Conservation (phyloP, 2,329 filamentous ascomycete genomes). For the Aspergillus latus region DNA sequence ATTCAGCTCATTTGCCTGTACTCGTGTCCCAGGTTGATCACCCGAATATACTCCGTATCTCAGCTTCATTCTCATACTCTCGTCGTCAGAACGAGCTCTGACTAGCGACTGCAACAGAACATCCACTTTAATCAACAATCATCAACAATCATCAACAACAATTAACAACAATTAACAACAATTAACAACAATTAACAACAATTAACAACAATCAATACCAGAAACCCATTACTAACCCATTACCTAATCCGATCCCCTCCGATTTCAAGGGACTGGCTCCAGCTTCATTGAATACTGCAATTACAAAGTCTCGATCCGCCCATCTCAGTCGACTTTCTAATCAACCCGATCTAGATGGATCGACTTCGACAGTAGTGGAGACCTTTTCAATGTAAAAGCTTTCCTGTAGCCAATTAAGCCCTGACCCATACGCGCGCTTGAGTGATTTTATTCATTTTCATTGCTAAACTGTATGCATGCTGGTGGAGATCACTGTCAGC, state of each 20-base stretch:
- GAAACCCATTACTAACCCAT: background rate
- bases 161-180: background rate
- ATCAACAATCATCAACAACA: too few relatives aligned
- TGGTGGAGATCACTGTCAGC: background rate
- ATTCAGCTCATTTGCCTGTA: background rate
- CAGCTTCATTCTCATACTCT: background rate
- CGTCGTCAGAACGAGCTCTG: background rate
- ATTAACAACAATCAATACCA: background rate
- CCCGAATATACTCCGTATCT: background rate
- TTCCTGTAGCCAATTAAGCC: background rate
- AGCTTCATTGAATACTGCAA: background rate
- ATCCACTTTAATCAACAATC: background rate
- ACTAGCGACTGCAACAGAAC: background rate
- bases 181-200: background rate
- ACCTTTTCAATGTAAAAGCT: background rate
- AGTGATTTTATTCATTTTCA: slow-evolving; percentile 6
- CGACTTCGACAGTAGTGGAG: background rate
- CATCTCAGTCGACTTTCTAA: slow-evolving; percentile 2
- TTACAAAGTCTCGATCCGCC: background rate
- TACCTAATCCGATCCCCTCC: background rate
- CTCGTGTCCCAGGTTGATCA: background rate
- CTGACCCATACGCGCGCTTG: background rate
- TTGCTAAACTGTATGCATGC: slow-evolving; percentile 4
- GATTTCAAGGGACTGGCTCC: background rate
- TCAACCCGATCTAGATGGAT: slow-evolving; percentile 1